A percentile compares a stretch with the other conserved stretches of the same genome.
phyloP scores from a whole-genome alignment of 139 green algal species.

The Tetraselmis striata region DNA sequence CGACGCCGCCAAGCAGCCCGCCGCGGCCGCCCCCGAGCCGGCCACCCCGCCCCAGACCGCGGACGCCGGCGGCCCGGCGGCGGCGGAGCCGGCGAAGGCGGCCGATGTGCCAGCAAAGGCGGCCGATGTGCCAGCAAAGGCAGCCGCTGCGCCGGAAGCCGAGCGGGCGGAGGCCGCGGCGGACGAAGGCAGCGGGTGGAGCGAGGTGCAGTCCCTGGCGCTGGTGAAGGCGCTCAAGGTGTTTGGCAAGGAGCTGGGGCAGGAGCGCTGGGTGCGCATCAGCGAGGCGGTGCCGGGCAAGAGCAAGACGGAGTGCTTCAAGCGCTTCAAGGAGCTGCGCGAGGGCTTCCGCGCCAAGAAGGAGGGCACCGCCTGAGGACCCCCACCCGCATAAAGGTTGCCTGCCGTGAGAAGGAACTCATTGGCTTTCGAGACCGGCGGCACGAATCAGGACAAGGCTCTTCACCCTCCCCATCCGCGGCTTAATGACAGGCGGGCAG shows the following conservation, averaged over 20 bases:
- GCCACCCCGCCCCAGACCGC: too few relatives aligned
- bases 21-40: neutral
- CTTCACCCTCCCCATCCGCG: too few relatives aligned
- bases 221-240: conserved; percentile 88
- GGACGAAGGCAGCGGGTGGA: conserved; percentile 48
- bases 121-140: neutral
- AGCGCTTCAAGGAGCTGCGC: conserved; percentile 81
- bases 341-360: conserved; percentile 67
- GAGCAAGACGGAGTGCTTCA: conserved; percentile 77
- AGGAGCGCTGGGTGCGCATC: conserved; percentile 67
- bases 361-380: neutral
- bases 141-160: conserved; percentile 14
- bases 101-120: too few relatives aligned
- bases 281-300: conserved; percentile 68
- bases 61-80: too few relatives aligned
- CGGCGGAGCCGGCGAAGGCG: too few relatives aligned
- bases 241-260: conserved; percentile 66
- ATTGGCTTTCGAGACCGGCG: too few relatives aligned
- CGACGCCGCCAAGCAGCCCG: neutral
- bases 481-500: too few relatives aligned
- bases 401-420: too few relatives aligned
- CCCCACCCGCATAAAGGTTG: neutral
- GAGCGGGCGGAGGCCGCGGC: conserved; percentile 18
- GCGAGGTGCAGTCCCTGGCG: conserved; percentile 71
- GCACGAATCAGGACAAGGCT: too few relatives aligned